These are phyloP conservation scores for Penicillium bovifimosum DNA, from an alignment of 495 filamentous ascomycete genomes.

Conservation along the genomic window DNA sequence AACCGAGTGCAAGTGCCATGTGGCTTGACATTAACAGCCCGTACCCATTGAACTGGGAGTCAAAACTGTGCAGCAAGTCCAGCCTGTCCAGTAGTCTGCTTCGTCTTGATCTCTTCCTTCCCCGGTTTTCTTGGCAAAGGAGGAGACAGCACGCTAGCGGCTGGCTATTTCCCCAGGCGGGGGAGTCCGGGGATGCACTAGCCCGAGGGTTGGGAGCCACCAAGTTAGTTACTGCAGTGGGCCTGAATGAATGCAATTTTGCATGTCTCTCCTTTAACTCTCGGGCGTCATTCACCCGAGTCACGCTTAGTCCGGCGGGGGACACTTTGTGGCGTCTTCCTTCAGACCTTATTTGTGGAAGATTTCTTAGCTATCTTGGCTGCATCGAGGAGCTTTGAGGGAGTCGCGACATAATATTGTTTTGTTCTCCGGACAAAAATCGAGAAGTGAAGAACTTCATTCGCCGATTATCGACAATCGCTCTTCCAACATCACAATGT, in stretches of 20 bases:
- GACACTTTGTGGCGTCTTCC: slow-evolving; percentile 1
- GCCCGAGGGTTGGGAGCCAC: slow-evolving; percentile 4
- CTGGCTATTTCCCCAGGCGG: slow-evolving; percentile 2
- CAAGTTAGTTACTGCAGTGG: not conserved
- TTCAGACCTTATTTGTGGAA: slow-evolving; percentile 3
- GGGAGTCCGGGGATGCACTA: slow-evolving; percentile 20
- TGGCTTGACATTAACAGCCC: not conserved
- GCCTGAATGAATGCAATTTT: not conserved
- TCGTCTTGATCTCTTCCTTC: not conserved
- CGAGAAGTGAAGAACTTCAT: not conserved
- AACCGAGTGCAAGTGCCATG: not conserved
- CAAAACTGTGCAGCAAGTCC: not conserved
- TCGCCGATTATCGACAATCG: not conserved
- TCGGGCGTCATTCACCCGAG: slow-evolving; percentile 16
- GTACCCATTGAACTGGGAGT: slow-evolving; percentile 1
- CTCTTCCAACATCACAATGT: slow-evolving; percentile 12
- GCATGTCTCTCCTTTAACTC: not conserved
- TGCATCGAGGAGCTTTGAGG: not conserved
- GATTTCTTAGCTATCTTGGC: not conserved
- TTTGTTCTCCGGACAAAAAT: not conserved
- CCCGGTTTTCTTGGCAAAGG: slow-evolving; percentile 15
- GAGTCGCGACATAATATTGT: not conserved
- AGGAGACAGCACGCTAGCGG: not conserved
- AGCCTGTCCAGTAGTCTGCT: not conserved
- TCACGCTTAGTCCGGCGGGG: slow-evolving; percentile 15